Percentiles rank a stretch among this genome's conserved stretches.
Evolutionary conservation across 768 basidiomycete genomes (phyloP).

Genomic region (Phallus indusiatus): DNA sequence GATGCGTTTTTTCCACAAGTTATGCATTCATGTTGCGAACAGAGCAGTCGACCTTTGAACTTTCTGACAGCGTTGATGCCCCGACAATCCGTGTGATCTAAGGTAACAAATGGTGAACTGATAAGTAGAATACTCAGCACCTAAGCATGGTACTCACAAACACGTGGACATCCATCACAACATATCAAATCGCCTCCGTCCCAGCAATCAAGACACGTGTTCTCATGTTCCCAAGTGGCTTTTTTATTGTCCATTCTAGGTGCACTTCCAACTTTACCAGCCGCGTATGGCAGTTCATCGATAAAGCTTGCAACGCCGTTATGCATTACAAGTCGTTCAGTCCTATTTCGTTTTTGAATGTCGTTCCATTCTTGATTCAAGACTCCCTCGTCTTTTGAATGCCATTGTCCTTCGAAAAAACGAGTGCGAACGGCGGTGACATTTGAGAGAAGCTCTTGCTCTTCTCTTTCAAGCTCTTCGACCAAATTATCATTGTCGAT

Average conservation of each 20-base stretch:
- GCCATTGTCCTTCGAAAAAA: conserved; percentile 43
- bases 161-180: conserved; percentile 45
- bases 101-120: not conserved
- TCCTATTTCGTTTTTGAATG: conserved; percentile 35
- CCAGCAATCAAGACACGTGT: conserved; percentile 49
- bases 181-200: conserved; percentile 47
- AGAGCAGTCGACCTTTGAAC: conserved; percentile 20
- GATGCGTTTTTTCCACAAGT: conserved; percentile 33
- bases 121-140: not conserved
- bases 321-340: conserved; percentile 29
- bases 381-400: conserved; percentile 26
- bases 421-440: conserved; percentile 50
- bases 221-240: conserved; percentile 39
- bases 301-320: conserved; percentile 28
- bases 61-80: conserved; percentile 26
- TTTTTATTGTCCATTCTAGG: conserved; percentile 24
- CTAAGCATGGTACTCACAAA: conserved; percentile 25
- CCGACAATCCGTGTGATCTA: conserved; percentile 38
- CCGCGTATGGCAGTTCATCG: conserved; percentile 11
- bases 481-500: conserved; percentile 22
- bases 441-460: conserved; percentile 38
- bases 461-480: conserved; percentile 44
- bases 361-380: conserved; percentile 37
- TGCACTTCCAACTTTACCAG: conserved; percentile 5
- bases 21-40: conserved; percentile 43